These are phyloP conservation scores for Boletus holoroseus DNA, from an alignment of 1,284 basidiomycete genomes.

Conservation along the genomic window DNA sequence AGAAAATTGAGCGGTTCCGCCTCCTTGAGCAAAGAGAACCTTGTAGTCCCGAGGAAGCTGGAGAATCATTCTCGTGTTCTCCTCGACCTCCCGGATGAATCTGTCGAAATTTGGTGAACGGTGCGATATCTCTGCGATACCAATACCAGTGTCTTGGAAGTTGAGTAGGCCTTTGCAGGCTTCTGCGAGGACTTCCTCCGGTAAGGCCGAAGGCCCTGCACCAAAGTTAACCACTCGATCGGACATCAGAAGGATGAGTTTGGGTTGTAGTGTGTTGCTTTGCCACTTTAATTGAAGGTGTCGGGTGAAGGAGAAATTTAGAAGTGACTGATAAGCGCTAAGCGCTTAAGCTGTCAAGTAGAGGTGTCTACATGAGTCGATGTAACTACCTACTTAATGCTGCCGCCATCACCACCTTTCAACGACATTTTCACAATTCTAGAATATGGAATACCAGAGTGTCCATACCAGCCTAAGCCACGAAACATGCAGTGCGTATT, in stretches of 20 bases:
- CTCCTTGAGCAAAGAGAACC: conserved; percentile 89
- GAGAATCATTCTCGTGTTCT: conserved; percentile 69
- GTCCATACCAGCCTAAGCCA: background rate
- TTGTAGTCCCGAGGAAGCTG: conserved; percentile 78
- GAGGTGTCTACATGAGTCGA: background rate
- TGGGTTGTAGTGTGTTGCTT: background rate
- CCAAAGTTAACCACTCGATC: conserved; percentile 78
- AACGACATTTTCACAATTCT: background rate
- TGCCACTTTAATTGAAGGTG: background rate
- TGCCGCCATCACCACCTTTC: background rate
- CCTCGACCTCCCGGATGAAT: conserved; percentile 65
- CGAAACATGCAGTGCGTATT: background rate
- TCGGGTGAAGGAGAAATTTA: background rate
- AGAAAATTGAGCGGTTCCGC: conserved; percentile 86
- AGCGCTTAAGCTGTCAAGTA: background rate
- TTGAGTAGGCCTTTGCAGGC: conserved; percentile 78
- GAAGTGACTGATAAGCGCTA: too few species aligned
- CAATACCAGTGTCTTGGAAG: conserved; percentile 85
- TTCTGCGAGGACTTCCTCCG: conserved; percentile 74
- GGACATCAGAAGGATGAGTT: conserved; percentile 17
- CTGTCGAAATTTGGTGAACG: conserved; percentile 82
- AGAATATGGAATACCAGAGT: background rate
- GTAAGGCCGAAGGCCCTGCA: conserved; percentile 86
- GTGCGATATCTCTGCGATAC: conserved; percentile 91
- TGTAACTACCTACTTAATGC: background rate